phyloP scores from a whole-genome alignment of 1,284 basidiomycete species.

The Pseudozyma sp. region DNA sequence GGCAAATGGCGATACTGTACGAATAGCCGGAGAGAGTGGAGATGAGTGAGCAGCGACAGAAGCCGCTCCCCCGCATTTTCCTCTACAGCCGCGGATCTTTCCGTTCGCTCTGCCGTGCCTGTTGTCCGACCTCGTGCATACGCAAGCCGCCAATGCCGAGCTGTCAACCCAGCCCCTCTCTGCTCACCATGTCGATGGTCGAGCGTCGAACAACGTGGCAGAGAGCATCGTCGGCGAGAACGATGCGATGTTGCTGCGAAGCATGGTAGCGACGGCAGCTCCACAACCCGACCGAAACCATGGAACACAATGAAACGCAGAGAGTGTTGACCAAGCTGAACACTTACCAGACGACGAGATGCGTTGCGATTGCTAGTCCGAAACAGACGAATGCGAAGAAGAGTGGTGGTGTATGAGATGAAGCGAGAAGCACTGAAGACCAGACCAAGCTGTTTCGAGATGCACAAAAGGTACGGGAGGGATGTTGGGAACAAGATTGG shows the following conservation, averaged over 20 bases:
- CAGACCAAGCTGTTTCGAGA: constrained; percentile 2
- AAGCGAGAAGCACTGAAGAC: constrained; percentile 1
- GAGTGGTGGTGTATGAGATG: constrained; percentile 21
- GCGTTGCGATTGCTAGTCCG: background rate
- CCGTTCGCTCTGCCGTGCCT: constrained; percentile 1
- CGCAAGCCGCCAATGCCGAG: constrained; percentile 10
- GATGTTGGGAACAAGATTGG: constrained; percentile 17
- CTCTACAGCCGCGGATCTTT: constrained; percentile 9
- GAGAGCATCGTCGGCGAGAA: too few species aligned
- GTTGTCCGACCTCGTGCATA: background rate
- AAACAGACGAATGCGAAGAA: background rate
- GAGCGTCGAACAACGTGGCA: background rate
- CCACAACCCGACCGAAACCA: background rate
- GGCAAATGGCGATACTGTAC: background rate
- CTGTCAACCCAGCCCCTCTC: background rate
- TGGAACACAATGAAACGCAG: background rate
- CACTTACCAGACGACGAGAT: constrained; percentile 2
- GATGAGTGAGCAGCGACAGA: background rate
- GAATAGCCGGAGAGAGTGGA: constrained; percentile 3
- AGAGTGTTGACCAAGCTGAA: background rate
- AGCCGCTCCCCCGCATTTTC: constrained; percentile 15
- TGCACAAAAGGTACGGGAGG: constrained; percentile 1
- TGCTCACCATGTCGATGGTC: too few species aligned
- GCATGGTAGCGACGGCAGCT: background rate
- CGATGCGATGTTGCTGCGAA: background rate